Percentiles rank a stretch among this genome's conserved stretches.
Evolutionary conservation across 2,329 filamentous ascomycete genomes (phyloP).

Genomic region (Paracoccidioides brasiliensis): DNA sequence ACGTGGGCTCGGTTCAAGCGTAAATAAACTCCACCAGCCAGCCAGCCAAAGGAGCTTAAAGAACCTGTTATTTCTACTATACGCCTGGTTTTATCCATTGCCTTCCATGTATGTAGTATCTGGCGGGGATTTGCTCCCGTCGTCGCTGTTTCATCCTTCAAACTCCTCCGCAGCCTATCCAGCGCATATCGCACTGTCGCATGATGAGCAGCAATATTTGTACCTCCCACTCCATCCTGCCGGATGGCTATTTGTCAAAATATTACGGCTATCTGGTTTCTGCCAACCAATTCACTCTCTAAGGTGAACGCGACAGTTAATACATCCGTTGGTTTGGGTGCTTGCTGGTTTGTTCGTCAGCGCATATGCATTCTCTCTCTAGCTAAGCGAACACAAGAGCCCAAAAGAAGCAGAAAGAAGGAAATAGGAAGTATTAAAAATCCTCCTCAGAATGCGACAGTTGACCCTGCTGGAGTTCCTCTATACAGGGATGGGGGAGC

Average conservation of each 20-base stretch:
- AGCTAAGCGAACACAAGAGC: not conserved
- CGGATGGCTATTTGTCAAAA: not conserved
- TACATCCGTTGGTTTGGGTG: not conserved
- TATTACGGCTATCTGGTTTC: not conserved
- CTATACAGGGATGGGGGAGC: not conserved
- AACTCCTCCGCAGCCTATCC: not conserved
- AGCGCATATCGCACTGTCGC: not conserved
- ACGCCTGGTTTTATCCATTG: not conserved
- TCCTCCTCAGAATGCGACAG: not conserved
- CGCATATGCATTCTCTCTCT: not conserved
- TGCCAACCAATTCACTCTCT: not conserved
- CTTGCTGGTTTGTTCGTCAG: not conserved
- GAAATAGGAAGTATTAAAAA: not conserved
- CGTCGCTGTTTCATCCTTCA: not conserved
- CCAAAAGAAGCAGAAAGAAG: not conserved
- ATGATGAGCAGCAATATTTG: not conserved
- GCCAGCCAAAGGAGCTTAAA: not conserved
- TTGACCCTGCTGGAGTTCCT: not conserved
- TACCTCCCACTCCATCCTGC: not conserved
- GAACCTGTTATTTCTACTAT: not conserved
- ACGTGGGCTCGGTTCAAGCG: not conserved
- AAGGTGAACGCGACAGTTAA: not conserved
- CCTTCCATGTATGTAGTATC: not conserved
- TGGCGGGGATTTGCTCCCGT: not conserved
- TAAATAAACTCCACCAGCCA: not conserved